phyloP scores from a whole-genome alignment of 352 stramenopile species.

The Globisporangium camurandrum region DNA sequence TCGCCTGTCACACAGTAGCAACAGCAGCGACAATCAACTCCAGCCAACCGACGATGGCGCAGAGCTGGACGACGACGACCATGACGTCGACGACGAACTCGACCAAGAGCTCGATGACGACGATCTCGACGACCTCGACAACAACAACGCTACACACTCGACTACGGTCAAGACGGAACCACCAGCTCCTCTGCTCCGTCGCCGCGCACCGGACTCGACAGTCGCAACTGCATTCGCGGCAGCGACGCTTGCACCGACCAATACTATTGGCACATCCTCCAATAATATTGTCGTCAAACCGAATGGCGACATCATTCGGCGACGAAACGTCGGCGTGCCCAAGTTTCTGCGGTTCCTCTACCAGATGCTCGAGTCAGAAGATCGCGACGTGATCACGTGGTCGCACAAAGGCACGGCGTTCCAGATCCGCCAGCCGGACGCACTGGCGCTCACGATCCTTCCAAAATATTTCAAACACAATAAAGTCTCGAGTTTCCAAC shows the following conservation, averaged over 20 bases:
- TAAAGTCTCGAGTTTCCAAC: constrained; percentile 74
- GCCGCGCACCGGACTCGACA: no score
- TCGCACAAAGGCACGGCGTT: constrained; percentile 63
- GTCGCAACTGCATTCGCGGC: no score
- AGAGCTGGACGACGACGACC: background rate
- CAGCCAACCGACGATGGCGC: background rate
- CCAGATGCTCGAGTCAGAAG: constrained; percentile 62
- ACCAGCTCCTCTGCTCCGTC: no score
- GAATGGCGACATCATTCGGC: constrained; percentile 18
- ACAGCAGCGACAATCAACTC: background rate
- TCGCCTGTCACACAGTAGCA: background rate
- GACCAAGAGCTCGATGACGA: constrained; percentile 6
- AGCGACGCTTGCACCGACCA: background rate
- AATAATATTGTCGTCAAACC: constrained; percentile 1
- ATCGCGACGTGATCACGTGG: constrained; percentile 49
- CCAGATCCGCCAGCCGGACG: constrained; percentile 57
- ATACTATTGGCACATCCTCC: background rate
- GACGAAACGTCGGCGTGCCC: constrained; percentile 55
- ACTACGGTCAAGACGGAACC: constrained; percentile 4
- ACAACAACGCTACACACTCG: constrained; percentile 8
- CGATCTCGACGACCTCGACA: constrained; percentile 2
- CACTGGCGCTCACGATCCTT: constrained; percentile 45
- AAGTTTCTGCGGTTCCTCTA: constrained; percentile 68
- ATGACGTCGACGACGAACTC: constrained; percentile 8
- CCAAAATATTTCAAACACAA: constrained; percentile 78